phyloP scores from a whole-genome alignment of 192 early-diverging fungal species.

The Mortierella antarctica region DNA sequence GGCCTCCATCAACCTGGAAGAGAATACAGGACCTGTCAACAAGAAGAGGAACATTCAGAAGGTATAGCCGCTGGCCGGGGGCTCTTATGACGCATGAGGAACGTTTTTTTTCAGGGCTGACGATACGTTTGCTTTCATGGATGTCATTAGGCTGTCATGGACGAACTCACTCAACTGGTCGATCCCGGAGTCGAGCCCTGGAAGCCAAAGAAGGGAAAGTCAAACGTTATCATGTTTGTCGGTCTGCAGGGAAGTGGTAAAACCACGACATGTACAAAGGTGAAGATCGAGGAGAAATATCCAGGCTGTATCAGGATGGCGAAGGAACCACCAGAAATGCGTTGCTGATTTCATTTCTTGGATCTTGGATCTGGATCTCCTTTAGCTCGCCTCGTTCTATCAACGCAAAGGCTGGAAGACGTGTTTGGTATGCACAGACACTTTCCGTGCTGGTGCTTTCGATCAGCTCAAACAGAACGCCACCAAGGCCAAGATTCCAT shows the following conservation, averaged over 20 bases:
- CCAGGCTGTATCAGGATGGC: not conserved
- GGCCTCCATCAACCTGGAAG: slow-evolving; percentile 82
- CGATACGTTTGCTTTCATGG: not conserved
- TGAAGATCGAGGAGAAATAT: slow-evolving; percentile 2
- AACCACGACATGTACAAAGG: slow-evolving; percentile 96
- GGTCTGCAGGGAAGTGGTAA: slow-evolving; percentile 96
- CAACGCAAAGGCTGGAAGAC: slow-evolving; percentile 96
- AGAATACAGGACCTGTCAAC: slow-evolving; percentile 83
- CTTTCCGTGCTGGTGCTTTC: slow-evolving; percentile 98
- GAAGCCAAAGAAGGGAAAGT: slow-evolving; percentile 83
- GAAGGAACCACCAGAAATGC: not conserved
- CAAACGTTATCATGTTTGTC: slow-evolving; percentile 97
- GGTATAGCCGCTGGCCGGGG: slow-evolving; percentile 27
- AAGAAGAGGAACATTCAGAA: slow-evolving; percentile 90
- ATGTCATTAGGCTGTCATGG: slow-evolving; percentile 77
- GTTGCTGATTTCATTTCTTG: not conserved
- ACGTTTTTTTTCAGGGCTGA: not conserved
- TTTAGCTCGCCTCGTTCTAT: slow-evolving; percentile 84
- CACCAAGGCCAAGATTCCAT: slow-evolving; percentile 97
- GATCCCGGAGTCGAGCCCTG: slow-evolving; percentile 90
- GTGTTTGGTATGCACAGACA: slow-evolving; percentile 93
- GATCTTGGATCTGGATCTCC: not conserved
- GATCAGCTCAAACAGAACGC: slow-evolving; percentile 99
- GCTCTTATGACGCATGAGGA: not conserved
- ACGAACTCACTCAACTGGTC: slow-evolving; percentile 88